A percentile compares a stretch with the other conserved stretches of the same genome.
Evolutionary conservation across 352 stramenopile species (phyloP).

Genomic region (Globisporangium splendens): DNA sequence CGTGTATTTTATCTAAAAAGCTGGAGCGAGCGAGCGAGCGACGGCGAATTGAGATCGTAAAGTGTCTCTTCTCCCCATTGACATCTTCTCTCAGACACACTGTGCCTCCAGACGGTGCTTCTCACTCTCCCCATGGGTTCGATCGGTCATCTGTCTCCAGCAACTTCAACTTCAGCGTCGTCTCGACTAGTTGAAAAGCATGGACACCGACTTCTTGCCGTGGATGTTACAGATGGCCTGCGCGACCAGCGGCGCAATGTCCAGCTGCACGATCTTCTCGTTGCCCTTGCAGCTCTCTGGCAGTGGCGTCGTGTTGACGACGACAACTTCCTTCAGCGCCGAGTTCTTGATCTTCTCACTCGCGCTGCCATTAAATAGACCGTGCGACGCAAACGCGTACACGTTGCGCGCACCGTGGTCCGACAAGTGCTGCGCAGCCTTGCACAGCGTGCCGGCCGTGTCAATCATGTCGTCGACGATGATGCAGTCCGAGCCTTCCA

Average conservation of each 20-base stretch:
- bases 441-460: constrained; percentile 98
- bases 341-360: constrained; percentile 89
- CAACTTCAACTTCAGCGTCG: too few species aligned
- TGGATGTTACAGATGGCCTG: constrained; percentile 99
- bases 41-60: too few species aligned
- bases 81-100: too few species aligned
- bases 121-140: too few species aligned
- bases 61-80: too few species aligned
- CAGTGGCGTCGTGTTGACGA: constrained; percentile 88
- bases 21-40: too few species aligned
- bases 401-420: constrained; percentile 96
- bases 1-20: too few species aligned
- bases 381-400: constrained; percentile 99
- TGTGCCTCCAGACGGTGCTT: too few species aligned
- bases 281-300: constrained; percentile 89
- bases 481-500: constrained; percentile 98
- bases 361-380: constrained; percentile 94
- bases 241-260: constrained; percentile 96
- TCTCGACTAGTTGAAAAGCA: constrained; percentile 96
- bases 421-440: constrained; percentile 95
- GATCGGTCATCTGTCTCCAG: too few species aligned
- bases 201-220: constrained; percentile 99
- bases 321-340: constrained; percentile 88
- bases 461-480: constrained; percentile 99
- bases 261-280: constrained; percentile 97